Conservation (phyloP, 371 early-diverging fungal species). For the Zychaea mexicana region DNA sequence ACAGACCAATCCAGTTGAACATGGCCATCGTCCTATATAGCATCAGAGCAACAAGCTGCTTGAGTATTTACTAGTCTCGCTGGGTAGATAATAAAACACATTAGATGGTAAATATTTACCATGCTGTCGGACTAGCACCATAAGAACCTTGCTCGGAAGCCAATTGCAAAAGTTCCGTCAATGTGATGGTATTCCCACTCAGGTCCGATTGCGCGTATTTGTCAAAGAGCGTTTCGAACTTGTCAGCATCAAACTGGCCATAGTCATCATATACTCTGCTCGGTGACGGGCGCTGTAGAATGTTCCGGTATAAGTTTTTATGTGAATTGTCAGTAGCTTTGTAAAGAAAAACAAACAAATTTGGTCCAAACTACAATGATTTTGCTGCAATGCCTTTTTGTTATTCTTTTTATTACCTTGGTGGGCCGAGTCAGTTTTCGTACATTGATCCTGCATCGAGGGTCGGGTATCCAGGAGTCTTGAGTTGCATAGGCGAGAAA, state of each 20-base stretch:
- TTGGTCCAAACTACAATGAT: no score
- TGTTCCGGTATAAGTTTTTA: no score
- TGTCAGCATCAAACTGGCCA: slow-evolving; percentile 32
- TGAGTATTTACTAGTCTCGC: no score
- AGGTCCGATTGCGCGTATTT: slow-evolving; percentile 35
- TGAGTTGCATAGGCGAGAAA: slow-evolving; percentile 25
- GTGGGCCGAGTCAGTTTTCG: slow-evolving; percentile 1
- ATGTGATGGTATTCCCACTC: slow-evolving; percentile 30
- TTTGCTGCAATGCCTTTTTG: not conserved
- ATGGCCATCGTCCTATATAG: slow-evolving; percentile 22
- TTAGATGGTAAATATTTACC: slow-evolving; percentile 12
- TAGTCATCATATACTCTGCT: slow-evolving; percentile 21
- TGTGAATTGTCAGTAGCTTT: no score
- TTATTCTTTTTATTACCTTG: slow-evolving; percentile 15
- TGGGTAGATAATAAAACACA: no score
- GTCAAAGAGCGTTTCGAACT: slow-evolving; percentile 30
- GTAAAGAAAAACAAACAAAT: no score
- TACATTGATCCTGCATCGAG: slow-evolving; percentile 13
- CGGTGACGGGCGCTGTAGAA: not conserved
- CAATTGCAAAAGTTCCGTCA: slow-evolving; percentile 32
- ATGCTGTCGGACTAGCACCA: slow-evolving; percentile 16
- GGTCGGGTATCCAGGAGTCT: slow-evolving; percentile 29
- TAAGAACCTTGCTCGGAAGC: slow-evolving; percentile 8
- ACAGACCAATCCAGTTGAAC: slow-evolving; percentile 30
- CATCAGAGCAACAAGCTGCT: no score